A percentile compares a stretch with the other conserved stretches of the same genome.
Conservation (phyloP, 257 asterid genomes). For the Nicotiana otophora region DNA sequence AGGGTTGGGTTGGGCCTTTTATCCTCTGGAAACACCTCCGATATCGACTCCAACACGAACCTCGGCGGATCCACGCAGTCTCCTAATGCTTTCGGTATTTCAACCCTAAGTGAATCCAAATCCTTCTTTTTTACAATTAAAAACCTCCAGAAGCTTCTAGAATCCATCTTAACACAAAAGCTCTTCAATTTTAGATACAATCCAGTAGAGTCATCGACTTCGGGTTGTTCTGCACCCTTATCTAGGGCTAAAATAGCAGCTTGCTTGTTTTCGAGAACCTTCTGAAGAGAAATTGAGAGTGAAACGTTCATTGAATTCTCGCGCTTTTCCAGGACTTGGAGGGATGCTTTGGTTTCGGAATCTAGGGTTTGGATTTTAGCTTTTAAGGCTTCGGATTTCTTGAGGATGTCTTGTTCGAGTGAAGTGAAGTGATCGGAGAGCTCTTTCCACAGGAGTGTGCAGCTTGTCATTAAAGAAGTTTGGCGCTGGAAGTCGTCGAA, state of each 20-base stretch:
- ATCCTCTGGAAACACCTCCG: conserved; percentile 86
- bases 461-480: conserved; percentile 94
- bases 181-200: conserved; percentile 48
- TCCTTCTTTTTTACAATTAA: conserved; percentile 73
- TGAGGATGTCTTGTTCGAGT: conserved; percentile 72
- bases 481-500: conserved; percentile 97
- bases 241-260: conserved; percentile 13
- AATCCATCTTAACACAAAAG: conserved; percentile 61
- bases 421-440: conserved; percentile 92
- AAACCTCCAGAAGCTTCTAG: conserved; percentile 65
- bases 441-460: conserved; percentile 97
- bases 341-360: conserved; percentile 48
- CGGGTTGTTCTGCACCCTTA: conserved; percentile 27
- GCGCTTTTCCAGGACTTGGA: conserved; percentile 57
- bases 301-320: conserved; percentile 62
- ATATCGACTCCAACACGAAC: conserved; percentile 82
- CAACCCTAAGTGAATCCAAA: conserved; percentile 54
- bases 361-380: conserved; percentile 47
- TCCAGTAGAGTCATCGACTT: conserved; percentile 66
- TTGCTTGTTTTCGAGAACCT: conserved; percentile 22
- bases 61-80: conserved; percentile 92
- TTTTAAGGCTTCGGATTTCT: conserved; percentile 59
- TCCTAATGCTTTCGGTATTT: conserved; percentile 55
- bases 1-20: neutral
- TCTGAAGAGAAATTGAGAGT: conserved; percentile 45